A percentile compares a stretch with the other conserved stretches of the same genome.
These are phyloP conservation scores for Pseudogymnoascus sp. DNA, from an alignment of 2,329 filamentous ascomycete genomes.

Conservation along the genomic window DNA sequence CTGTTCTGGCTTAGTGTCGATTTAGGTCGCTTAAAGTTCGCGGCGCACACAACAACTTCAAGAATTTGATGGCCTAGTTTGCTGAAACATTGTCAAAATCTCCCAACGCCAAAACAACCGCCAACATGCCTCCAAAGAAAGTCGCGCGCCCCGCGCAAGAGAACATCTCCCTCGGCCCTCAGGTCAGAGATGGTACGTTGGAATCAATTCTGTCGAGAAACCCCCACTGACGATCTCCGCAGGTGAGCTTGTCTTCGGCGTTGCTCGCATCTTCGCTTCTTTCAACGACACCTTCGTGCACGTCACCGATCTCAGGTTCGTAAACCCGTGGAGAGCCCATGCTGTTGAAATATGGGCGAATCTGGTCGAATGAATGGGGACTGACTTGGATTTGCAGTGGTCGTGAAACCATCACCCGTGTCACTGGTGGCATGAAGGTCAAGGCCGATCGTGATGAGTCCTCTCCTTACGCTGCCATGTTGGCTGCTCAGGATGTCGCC, in stretches of 20 bases:
- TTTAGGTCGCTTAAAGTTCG: slow-evolving; percentile 8
- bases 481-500: slow-evolving; percentile 98
- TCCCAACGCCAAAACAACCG: slow-evolving; percentile 26
- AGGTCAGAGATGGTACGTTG: slow-evolving; percentile 82
- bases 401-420: slow-evolving; percentile 99
- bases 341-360: slow-evolving; percentile 17
- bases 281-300: slow-evolving; percentile 74
- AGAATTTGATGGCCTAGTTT: slow-evolving; percentile 1
- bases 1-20: background rate
- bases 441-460: slow-evolving; percentile 99
- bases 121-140: slow-evolving; percentile 92
- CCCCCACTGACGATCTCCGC: slow-evolving; percentile 12
- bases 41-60: slow-evolving; percentile 8
- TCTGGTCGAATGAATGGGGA: slow-evolving; percentile 35
- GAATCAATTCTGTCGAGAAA: slow-evolving; percentile 10
- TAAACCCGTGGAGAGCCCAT: slow-evolving; percentile 26
- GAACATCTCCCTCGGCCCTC: slow-evolving; percentile 97
- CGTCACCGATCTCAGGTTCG: slow-evolving; percentile 95
- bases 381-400: slow-evolving; percentile 74
- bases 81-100: slow-evolving; percentile 8
- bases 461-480: slow-evolving; percentile 99
- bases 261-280: slow-evolving; percentile 71
- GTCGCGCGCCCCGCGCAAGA: slow-evolving; percentile 75
- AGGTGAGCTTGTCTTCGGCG: slow-evolving; percentile 72
- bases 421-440: slow-evolving; percentile 99